Conservation (phyloP, 75 land plant species). For the Cupressus sempervirens region DNA sequence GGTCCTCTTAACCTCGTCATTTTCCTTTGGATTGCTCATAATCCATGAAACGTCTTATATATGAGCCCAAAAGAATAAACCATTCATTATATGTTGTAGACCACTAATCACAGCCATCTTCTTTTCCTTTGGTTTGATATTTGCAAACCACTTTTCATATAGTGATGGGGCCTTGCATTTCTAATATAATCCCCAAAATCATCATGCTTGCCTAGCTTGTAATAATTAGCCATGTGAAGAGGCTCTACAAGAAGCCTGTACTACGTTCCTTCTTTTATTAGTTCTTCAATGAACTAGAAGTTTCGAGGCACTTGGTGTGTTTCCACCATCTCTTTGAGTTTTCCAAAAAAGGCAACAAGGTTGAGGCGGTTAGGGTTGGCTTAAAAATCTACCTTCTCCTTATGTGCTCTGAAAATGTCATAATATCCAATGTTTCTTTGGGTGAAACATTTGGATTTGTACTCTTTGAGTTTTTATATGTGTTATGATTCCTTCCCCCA, state of each 20-base stretch:
- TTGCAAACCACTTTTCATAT: constrained; percentile 46
- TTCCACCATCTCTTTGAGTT: constrained; percentile 47
- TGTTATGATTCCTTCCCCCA: neutral
- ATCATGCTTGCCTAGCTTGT: constrained; percentile 42
- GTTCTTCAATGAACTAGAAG: constrained; percentile 36
- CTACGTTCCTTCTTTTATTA: constrained; percentile 39
- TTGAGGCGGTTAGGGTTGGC: constrained; percentile 47
- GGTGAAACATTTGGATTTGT: constrained; percentile 14
- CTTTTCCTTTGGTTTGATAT: neutral
- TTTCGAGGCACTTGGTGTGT: constrained; percentile 42
- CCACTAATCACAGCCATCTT: too few relatives aligned
- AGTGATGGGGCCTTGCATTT: constrained; percentile 38
- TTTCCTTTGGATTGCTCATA: too few relatives aligned
- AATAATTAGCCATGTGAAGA: constrained; percentile 34
- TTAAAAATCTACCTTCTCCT: constrained; percentile 29
- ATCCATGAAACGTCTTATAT: too few relatives aligned
- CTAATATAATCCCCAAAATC: constrained; percentile 48
- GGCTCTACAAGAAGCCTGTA: constrained; percentile 47
- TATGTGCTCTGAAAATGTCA: constrained; percentile 45
- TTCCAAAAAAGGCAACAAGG: constrained; percentile 54
- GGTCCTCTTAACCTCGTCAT: too few relatives aligned
- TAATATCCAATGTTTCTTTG: constrained; percentile 36
- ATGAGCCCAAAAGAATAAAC: too few relatives aligned
- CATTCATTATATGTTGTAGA: too few relatives aligned
- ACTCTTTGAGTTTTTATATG: constrained; percentile 40